phyloP scores from a whole-genome alignment of 176 grass and related monocot species.

The Triticum dicoccoides region DNA sequence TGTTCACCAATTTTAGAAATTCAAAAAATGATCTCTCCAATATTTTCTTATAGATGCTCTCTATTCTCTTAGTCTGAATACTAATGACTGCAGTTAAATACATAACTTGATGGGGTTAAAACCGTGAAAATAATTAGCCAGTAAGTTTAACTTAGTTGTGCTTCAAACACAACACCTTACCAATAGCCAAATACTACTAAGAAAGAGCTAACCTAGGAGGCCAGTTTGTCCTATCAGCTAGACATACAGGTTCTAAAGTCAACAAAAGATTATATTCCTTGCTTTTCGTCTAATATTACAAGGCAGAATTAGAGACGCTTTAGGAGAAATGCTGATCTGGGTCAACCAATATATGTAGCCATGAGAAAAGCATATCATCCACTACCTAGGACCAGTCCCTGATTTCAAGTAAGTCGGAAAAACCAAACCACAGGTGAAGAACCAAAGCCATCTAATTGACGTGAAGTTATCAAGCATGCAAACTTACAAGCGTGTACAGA shows the following conservation, averaged over 20 bases:
- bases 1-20: neutral
- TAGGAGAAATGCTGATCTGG: conserved; percentile 19
- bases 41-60: neutral
- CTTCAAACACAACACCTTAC: conserved; percentile 7
- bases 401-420: conserved; percentile 8
- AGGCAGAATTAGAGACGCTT: neutral
- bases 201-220: conserved; percentile 6
- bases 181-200: neutral
- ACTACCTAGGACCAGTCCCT: neutral
- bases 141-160: neutral
- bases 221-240: conserved; percentile 15
- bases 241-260: neutral
- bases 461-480: neutral
- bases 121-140: neutral
- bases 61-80: neutral
- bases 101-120: neutral
- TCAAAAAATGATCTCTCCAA: neutral
- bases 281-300: conserved; percentile 6
- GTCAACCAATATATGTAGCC: conserved; percentile 28
- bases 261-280: conserved; percentile 15
- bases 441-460: neutral
- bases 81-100: neutral
- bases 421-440: neutral
- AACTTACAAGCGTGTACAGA: conserved; percentile 85
- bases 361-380: neutral